Conservation (phyloP, 345 rosid species). For the Eucalyptus dawsonii region DNA sequence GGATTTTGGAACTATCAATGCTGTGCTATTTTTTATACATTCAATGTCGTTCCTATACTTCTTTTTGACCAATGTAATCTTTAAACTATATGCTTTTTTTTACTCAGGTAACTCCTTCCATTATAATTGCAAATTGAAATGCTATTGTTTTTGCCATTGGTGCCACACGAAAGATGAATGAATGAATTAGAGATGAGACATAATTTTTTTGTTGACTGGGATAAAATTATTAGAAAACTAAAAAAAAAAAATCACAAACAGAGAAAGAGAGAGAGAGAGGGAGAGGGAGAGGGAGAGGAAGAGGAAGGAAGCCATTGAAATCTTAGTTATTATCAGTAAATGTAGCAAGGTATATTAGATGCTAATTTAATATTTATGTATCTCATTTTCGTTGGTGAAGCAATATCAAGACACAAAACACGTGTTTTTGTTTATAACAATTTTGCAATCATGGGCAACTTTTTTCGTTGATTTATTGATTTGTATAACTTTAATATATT, state of each 20-base stretch:
- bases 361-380: neutral
- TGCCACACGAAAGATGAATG: accelerated
- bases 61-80: no score
- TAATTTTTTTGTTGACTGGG: neutral
- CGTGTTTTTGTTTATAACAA: neutral
- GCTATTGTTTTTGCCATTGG: neutral
- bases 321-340: no score
- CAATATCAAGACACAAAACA: neutral
- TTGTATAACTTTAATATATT: no score
- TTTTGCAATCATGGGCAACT: no score
- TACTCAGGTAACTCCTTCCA: no score
- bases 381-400: neutral
- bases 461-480: no score
- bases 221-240: no score
- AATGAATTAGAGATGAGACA: neutral
- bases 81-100: no score
- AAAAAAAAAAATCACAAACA: no score
- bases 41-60: accelerated
- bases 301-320: no score
- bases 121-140: neutral
- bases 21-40: accelerated
- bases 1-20: neutral
- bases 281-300: neutral
- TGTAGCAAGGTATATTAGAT: neutral
- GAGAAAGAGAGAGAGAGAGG: no score